Base-by-base conservation (phyloP, 306 rosid genomes). In the Glycine soja region DNA sequence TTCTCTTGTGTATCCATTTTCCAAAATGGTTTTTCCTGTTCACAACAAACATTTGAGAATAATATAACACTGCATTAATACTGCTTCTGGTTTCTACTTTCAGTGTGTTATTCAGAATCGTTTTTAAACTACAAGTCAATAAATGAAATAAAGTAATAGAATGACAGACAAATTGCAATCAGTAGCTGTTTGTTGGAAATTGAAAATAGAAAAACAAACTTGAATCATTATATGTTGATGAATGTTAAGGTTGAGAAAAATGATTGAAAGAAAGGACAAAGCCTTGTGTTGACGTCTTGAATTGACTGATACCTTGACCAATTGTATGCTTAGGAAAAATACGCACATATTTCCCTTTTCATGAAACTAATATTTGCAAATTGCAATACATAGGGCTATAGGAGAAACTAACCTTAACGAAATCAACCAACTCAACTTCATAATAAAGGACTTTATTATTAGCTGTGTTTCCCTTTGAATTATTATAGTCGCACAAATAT, bases 21-120 rank as follows among this genome's bases (percentile, higher is more conserved):
- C 93, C 97, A 91, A 77, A 85, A 87, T 63, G 90, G 90, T 48
- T 87, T 91, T 79, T 88, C 97, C 93, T 91, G 83, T 42, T 46
- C 59, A 84, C 57, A 85, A 2, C 15, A 76, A 3, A 77, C 45
- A 45, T 30, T 54, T 76, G 70, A 58, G 70, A 53, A 66, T 8
- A 63, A n/a, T 5, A 45, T 47, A 57, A 48, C 47, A 45, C 7
- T 16, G 13, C 11, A n/a, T 10, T 13, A 59, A 12, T 11, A 40
- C n/a, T 12, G 70, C 7, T 53, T 10, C 69, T 66, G 63, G 15
- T 52, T 65, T 65, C 80, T 3, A 36, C 34, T 77, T 77, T 65
- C 11, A 36, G 63, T 62, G 10, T 18, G 59, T 30, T 8, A 5
- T 57, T 70, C 36, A 70, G 34, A 70, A 57, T 42, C 46, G 61